A percentile compares a stretch with the other conserved stretches of the same genome.
These are phyloP conservation scores for Adansonia digitata DNA, from an alignment of 345 rosid genomes.

Conservation along the genomic window DNA sequence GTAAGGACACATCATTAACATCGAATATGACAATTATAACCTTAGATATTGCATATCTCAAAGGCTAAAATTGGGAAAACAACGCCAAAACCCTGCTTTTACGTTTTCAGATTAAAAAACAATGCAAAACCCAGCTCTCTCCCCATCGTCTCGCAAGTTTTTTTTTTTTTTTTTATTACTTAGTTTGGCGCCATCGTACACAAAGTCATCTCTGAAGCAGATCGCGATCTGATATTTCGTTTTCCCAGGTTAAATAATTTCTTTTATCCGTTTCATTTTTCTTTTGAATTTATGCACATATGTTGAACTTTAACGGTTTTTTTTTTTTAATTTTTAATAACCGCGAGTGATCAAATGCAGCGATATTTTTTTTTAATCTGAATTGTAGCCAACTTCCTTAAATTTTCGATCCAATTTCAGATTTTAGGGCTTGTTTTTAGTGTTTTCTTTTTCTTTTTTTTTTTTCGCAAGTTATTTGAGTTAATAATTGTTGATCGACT, in stretches of 20 bases:
- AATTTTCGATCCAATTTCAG: background rate
- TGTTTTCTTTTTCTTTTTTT: background rate
- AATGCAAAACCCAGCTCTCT: background rate
- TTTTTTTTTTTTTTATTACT: background rate
- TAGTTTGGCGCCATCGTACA: background rate
- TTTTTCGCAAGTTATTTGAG: background rate
- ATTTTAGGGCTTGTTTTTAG: background rate
- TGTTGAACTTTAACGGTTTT: background rate
- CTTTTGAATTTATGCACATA: background rate
- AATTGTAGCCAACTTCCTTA: background rate
- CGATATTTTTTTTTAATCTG: background rate
- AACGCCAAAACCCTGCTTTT: background rate
- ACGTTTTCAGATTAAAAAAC: background rate
- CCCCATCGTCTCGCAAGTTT: background rate
- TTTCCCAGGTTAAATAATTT: background rate
- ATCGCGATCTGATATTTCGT: conserved; percentile 11
- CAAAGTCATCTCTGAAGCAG: conserved; percentile 2
- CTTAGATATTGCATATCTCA: too few relatives aligned
- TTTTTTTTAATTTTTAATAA: background rate
- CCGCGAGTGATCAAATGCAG: background rate
- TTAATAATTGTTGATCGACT: background rate
- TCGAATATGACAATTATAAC: too few relatives aligned
- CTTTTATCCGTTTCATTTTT: background rate
- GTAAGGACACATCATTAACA: too few relatives aligned
- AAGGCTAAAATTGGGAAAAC: background rate